Conservation (phyloP, 2,329 filamentous ascomycete genomes). For the Pseudogymnoascus sp. region DNA sequence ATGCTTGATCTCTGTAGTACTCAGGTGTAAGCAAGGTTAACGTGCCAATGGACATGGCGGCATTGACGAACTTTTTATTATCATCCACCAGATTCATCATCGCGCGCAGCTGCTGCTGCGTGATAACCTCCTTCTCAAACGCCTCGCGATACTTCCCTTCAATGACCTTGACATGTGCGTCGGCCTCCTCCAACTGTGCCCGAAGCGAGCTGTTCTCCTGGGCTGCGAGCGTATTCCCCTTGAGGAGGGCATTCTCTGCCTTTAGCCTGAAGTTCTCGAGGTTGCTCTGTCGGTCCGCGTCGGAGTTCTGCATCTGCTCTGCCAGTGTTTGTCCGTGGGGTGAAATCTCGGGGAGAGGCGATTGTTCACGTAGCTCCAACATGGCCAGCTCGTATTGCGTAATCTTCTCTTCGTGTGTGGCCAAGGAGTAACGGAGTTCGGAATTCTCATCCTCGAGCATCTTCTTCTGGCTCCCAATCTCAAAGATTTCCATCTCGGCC, state of each 20-base stretch:
- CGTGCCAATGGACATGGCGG: constrained; percentile 25
- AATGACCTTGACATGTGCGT: constrained; percentile 41
- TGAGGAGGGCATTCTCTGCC: constrained; percentile 53
- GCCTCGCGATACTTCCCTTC: constrained; percentile 48
- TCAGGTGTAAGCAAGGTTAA: constrained; percentile 37
- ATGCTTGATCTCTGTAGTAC: constrained; percentile 44
- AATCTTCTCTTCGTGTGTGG: constrained; percentile 31
- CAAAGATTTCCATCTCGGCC: constrained; percentile 25
- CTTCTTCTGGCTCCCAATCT: constrained; percentile 35
- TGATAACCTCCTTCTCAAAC: constrained; percentile 49
- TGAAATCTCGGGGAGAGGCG: background rate
- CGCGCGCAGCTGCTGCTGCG: constrained; percentile 49
- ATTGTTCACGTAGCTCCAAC: constrained; percentile 50
- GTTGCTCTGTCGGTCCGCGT: constrained; percentile 32
- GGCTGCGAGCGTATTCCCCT: constrained; percentile 44
- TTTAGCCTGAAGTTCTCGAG: constrained; percentile 48
- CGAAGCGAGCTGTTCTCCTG: constrained; percentile 48
- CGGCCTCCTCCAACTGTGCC: constrained; percentile 47
- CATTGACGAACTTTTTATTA: constrained; percentile 24
- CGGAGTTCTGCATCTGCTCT: constrained; percentile 45
- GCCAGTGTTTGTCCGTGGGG: constrained; percentile 38
- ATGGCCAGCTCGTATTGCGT: constrained; percentile 38
- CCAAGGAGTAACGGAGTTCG: constrained; percentile 18
- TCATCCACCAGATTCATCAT: constrained; percentile 44
- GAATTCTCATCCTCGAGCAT: constrained; percentile 38